Conservation (phyloP, 1,284 basidiomycete species). For the Phenoliferia sp. region DNA sequence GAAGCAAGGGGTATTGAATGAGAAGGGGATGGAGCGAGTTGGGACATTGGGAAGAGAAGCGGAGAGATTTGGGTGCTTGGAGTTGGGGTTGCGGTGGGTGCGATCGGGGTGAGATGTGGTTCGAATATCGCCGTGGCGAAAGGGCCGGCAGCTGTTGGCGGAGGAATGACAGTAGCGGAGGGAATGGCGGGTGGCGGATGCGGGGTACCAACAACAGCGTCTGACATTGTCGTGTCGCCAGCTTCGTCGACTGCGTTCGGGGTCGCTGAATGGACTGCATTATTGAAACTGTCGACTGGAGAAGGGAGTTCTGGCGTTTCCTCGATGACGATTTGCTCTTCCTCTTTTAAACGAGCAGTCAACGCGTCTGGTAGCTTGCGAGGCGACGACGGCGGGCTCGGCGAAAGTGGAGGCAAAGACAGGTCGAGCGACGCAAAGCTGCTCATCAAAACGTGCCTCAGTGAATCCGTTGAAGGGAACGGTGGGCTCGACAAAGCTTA, state of each 20-base stretch:
- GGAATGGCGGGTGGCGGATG: background rate
- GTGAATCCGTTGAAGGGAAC: background rate
- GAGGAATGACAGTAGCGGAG: background rate
- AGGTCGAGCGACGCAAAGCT: conserved; percentile 23
- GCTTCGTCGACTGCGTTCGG: background rate
- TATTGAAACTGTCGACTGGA: background rate
- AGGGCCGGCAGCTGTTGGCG: background rate
- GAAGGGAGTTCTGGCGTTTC: background rate
- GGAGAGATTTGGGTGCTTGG: background rate
- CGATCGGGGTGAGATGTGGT: too few relatives aligned
- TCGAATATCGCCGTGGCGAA: too few relatives aligned
- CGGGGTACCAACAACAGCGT: background rate
- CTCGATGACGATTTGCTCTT: background rate
- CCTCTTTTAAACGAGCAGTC: background rate
- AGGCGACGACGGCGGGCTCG: background rate
- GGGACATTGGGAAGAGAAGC: background rate
- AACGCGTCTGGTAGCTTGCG: background rate
- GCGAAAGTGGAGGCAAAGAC: conserved; percentile 1
- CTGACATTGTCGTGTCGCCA: background rate
- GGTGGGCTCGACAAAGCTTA: background rate
- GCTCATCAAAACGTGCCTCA: background rate
- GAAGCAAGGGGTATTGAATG: background rate
- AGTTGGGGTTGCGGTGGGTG: background rate
- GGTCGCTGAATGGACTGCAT: too few relatives aligned
- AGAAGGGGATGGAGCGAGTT: background rate